Base-by-base conservation (phyloP, 371 early-diverging fungal genomes). In the Syncephalastrum monosporum region DNA sequence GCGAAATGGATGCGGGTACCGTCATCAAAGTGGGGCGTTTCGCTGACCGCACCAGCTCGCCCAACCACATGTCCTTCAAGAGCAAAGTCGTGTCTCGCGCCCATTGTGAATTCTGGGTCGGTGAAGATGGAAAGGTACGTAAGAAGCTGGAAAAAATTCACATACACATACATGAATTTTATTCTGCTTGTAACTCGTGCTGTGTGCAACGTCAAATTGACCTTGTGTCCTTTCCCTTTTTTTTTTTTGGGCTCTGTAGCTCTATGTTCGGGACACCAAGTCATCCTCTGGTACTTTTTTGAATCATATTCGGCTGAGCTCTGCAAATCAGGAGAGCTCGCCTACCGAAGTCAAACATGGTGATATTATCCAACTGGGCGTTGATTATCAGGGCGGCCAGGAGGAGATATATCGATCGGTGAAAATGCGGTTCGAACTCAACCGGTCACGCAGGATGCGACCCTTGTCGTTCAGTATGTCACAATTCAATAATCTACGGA, bases 251-350 rank as follows among this genome's bases (percentile, higher is more conserved):
- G 38, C 12, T 33, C 16, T 47, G 15, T 65, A 92, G 90, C 81
- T 98, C 38, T 97, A 77, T 65, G 85, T 97, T 53, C 83, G 91
- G 55, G 99, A 98, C 73, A 92, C 93, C 19, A 93, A 92, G 53
- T 92, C 93, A 25, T 96, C 96, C 8, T 95, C 95, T 41, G 99
- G 99, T 17, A 98, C 99, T 12, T 98, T 97, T 68, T 77, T 97
- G 45, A 98, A 98, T 81, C 91, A 94, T 70, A 83, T 92, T 69
- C 79, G 98, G 6, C 76, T 98, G 21, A 87, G 90, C 47, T 89
- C 95, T 13, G 90, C 95, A 15, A 89, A 88, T 14, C 87, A 88
- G 57, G 95, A 95, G 68, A 92, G 92, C 56, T 68, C 83, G 58
- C 90, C 95, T 25, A 85, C 86, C 25, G 89, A 84, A 51, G 71